Base-by-base conservation (phyloP, 495 filamentous ascomycete species). In the Penicillium longicatenatum region DNA sequence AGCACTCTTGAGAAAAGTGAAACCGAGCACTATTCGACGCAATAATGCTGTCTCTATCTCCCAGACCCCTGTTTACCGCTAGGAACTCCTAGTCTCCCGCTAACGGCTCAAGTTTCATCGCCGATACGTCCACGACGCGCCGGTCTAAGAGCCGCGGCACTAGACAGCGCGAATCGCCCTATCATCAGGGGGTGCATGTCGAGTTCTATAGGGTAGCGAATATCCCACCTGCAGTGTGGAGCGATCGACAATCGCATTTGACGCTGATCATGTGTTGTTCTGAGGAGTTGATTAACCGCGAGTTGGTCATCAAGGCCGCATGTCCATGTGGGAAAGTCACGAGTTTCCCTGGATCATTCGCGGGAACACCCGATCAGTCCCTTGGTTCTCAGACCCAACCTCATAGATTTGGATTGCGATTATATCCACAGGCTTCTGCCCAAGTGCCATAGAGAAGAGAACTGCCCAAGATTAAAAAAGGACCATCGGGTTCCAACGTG, bases 321-420 rank as follows among this genome's bases (percentile, higher is more conserved):
- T n/a, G 26, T 26, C 26, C 30, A 51, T 37, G 50, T 22, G 30
- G 19, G 50, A n/a, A 26, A 43, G 54, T 61, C 54, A 56, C 24
- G 54, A 17, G 59, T 61, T 43, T 41, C 53, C 59, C 35, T 61
- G 58, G 58, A 50, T 61, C 58, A 61, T 35, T 24, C 20, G 54
- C 59, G 59, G 59, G 59, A 50, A 42, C 59, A 57, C 54, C 59
- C 59, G 59, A 53, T 50, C 42, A 17, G 26, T 57, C 35, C 59
- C 54, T 50, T 47, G 59, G 53, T 53, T 58, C 50, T 16, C 26
- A 45, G 3, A 19, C 8, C 14, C 14, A 16, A 37, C 37, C 16
- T 39, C 37, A 6, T 39, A 4, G 1, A n/a, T 39, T 39, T 39
- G 14, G 5, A 39, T 39, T n/a, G n/a, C n/a, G n/a, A n/a, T n/a